Evolutionary conservation across 345 rosid genomes (phyloP).

Genomic region (Salix exigua): DNA sequence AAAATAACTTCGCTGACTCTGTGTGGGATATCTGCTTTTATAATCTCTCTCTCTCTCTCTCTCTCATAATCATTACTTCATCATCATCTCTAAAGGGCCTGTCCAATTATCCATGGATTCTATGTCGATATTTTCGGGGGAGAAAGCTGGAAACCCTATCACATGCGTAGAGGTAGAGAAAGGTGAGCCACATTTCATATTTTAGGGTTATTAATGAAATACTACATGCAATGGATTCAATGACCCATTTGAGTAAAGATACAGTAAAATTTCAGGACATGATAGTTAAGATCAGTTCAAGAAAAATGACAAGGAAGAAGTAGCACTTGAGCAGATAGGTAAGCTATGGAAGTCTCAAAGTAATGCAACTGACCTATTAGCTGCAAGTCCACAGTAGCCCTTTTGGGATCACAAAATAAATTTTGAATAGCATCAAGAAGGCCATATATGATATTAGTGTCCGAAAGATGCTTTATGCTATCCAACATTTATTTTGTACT

Average conservation of each 20-base stretch:
- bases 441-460: not conserved
- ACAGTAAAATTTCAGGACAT: not conserved
- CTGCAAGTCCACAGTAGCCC: conserved; percentile 13
- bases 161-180: not conserved
- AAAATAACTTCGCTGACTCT: conserved; percentile 38
- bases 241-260: not conserved
- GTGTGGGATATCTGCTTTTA: conserved; percentile 14
- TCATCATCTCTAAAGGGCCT: conserved; percentile 43
- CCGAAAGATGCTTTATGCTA: conserved; percentile 1
- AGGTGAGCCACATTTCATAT: not conserved
- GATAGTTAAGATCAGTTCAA: not conserved
- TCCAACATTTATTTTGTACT: not conserved
- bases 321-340: not conserved
- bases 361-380: conserved; percentile 2
- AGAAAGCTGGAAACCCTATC: conserved; percentile 9
- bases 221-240: conserved; percentile 1
- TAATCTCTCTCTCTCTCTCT: conserved; percentile 17
- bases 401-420: not conserved
- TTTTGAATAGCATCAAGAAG: conserved; percentile 1
- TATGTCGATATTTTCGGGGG: conserved; percentile 50
- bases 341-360: not conserved
- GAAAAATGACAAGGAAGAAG: not conserved
- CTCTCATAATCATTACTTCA: conserved; percentile 49
- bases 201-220: not conserved
- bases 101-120: conserved; percentile 20